Percentiles rank a stretch among this genome's conserved stretches.
phyloP scores from a whole-genome alignment of 441 rosid species.

The Macaranga tanarius region DNA sequence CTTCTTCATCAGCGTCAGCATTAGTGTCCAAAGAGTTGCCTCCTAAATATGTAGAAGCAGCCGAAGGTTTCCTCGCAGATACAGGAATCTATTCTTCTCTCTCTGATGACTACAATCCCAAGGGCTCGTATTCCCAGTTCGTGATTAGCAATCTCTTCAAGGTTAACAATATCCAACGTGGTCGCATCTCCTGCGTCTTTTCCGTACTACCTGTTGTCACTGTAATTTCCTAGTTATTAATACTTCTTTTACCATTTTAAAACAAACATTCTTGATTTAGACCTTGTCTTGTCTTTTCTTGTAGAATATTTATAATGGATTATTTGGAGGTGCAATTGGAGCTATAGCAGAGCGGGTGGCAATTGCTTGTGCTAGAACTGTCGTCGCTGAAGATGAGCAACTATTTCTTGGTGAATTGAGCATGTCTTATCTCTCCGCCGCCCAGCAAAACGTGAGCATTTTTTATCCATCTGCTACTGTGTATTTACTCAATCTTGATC shows the following conservation, averaged over 20 bases:
- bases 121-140: constrained; percentile 48
- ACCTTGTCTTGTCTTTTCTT: not conserved
- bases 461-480: not conserved
- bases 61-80: constrained; percentile 31
- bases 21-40: constrained; percentile 32
- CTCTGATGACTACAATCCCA: constrained; percentile 26
- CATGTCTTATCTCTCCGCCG: constrained; percentile 68
- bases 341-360: constrained; percentile 68
- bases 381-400: constrained; percentile 51
- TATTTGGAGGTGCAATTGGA: constrained; percentile 72
- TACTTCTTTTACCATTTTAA: not conserved
- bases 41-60: constrained; percentile 1
- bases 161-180: constrained; percentile 43
- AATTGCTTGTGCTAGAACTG: constrained; percentile 60
- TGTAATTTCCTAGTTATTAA: constrained; percentile 35
- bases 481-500: not conserved
- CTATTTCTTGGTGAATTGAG: constrained; percentile 69
- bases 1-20: constrained; percentile 13
- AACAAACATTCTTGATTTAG: not conserved
- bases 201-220: constrained; percentile 46
- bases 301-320: constrained; percentile 51
- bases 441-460: constrained; percentile 39
- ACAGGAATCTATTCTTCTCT: constrained; percentile 31
- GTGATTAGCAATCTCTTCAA: constrained; percentile 44
- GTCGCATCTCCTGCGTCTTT: constrained; percentile 55